Evolutionary conservation across 2,329 filamentous ascomycete species (phyloP).

Genomic region (Diaporthe ampelina): DNA sequence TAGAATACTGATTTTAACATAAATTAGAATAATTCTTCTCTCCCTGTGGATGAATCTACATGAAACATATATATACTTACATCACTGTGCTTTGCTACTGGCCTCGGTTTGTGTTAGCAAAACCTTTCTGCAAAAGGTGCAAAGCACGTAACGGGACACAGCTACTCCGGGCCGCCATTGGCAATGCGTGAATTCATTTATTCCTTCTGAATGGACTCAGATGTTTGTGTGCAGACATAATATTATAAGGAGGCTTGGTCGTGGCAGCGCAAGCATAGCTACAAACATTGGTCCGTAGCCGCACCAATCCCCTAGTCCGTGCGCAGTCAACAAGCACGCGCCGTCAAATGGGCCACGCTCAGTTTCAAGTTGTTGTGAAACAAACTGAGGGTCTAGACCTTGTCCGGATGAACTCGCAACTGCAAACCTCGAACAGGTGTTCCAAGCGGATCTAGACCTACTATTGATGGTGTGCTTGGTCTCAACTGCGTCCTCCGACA

Average conservation of each 20-base stretch:
- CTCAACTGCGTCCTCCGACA: no score
- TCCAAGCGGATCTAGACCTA: neutral
- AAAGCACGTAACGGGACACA: neutral
- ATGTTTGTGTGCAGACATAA: neutral
- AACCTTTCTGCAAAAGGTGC: no score
- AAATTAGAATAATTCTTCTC: no score
- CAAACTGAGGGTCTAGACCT: neutral
- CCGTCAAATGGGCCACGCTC: neutral
- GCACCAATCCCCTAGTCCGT: neutral
- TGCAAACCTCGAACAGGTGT: neutral
- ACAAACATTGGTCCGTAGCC: neutral
- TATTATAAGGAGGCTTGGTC: neutral
- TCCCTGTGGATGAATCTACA: no score
- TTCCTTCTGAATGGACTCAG: neutral
- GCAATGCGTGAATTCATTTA: neutral
- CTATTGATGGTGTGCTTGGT: neutral
- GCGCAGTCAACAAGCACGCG: neutral
- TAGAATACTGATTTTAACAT: neutral
- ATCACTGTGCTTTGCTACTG: neutral
- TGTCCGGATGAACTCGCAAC: neutral
- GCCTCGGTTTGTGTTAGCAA: neutral
- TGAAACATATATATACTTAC: no score
- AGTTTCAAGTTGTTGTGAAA: neutral
- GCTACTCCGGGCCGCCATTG: neutral
- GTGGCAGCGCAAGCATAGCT: neutral